Percentiles rank a stretch among this genome's conserved stretches.
Conservation (phyloP, 83 land plant genomes). For the Thuja plicata region DNA sequence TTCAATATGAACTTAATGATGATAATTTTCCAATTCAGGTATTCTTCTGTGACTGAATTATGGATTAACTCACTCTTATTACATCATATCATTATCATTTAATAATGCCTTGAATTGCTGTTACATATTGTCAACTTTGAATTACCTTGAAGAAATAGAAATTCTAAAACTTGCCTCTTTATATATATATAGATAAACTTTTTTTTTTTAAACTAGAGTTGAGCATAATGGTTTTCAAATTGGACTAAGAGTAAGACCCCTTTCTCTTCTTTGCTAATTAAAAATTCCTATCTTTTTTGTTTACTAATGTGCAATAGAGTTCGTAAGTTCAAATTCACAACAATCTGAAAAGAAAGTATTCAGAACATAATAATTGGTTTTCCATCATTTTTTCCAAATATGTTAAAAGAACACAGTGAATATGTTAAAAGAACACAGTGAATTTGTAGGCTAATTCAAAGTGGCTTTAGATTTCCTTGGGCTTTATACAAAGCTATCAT, state of each 20-base stretch:
- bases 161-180: no score
- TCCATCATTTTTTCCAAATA: neutral
- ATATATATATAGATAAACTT: neutral
- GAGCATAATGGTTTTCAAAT: conserved; percentile 57
- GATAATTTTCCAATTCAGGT: no score
- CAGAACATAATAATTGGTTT: neutral
- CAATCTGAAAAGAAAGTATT: neutral
- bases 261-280: neutral
- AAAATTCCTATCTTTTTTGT: neutral
- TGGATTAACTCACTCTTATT: no score
- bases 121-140: no score
- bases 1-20: no score
- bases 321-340: neutral
- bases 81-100: no score
- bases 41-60: no score
- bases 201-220: conserved; percentile 19
- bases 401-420: no score
- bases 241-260: conserved; percentile 56
- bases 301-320: neutral
- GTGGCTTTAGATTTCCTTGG: conserved; percentile 87
- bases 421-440: neutral
- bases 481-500: conserved; percentile 68
- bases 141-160: no score
- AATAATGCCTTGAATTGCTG: no score
- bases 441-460: conserved; percentile 63